Percentiles rank a stretch among this genome's conserved stretches.
These are phyloP conservation scores for Boechera stricta DNA, from an alignment of 345 rosid genomes.

Conservation along the genomic window DNA sequence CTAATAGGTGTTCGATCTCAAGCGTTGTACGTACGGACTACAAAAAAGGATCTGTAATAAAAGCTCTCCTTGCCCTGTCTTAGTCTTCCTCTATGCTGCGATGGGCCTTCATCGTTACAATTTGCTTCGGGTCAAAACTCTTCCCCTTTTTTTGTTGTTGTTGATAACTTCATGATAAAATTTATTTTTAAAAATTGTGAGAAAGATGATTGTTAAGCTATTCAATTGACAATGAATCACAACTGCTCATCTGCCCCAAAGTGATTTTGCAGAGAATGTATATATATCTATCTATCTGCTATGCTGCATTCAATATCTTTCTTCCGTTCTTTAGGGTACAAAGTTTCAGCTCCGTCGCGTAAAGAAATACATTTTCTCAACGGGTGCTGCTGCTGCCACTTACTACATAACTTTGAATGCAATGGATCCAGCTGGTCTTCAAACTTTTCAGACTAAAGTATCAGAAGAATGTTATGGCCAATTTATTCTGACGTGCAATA, in stretches of 20 bases:
- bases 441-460: not conserved
- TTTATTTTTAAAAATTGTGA: slow-evolving; percentile 23
- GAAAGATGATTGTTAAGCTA: slow-evolving; percentile 64
- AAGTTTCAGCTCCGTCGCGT: not conserved
- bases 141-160: no score
- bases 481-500: not conserved
- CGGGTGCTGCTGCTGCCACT: not conserved
- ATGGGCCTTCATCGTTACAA: slow-evolving; percentile 8
- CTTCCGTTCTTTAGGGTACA: not conserved
- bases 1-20: not conserved
- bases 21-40: not conserved
- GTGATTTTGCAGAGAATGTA: slow-evolving; percentile 52
- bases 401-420: slow-evolving; percentile 8
- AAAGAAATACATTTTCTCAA: not conserved
- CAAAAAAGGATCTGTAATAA: not conserved
- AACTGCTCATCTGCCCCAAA: slow-evolving; percentile 66
- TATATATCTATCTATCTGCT: no score
- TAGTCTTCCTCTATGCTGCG: not conserved
- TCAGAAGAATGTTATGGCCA: not conserved
- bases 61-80: not conserved
- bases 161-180: no score
- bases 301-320: not conserved
- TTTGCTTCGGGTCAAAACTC: not conserved
- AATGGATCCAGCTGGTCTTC: not conserved
- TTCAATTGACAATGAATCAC: slow-evolving; percentile 54